Percentiles rank a stretch among this genome's conserved stretches.
Evolutionary conservation across 169 alveolate species (phyloP).

Genomic region (Blepharisma undulans): DNA sequence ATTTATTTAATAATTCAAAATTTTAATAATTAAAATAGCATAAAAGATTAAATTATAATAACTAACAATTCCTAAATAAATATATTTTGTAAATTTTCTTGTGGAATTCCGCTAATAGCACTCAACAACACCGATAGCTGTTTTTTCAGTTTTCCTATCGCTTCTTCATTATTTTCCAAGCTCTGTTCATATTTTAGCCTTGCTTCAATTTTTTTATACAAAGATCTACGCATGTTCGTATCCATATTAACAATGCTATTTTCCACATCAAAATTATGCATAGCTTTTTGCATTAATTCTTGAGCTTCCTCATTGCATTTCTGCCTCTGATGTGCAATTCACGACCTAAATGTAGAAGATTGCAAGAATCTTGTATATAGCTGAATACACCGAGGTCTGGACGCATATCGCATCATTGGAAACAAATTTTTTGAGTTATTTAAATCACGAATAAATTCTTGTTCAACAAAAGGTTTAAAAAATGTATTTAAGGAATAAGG

Average conservation of each 20-base stretch:
- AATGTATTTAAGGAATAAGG: not conserved
- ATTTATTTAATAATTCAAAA: not conserved
- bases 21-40: not conserved
- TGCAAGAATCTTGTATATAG: slow-evolving; percentile 9
- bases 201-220: slow-evolving; percentile 3
- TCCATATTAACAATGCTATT: not conserved
- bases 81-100: not conserved
- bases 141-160: not conserved
- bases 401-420: not conserved
- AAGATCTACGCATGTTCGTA: not conserved
- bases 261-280: slow-evolving; percentile 11
- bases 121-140: not conserved
- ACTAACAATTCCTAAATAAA: not conserved
- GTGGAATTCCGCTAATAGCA: not conserved
- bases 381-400: not conserved
- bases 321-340: slow-evolving; percentile 31
- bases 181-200: not conserved
- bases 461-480: slow-evolving; percentile 2
- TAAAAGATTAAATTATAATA: not conserved
- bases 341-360: not conserved
- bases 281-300: slow-evolving; percentile 2
- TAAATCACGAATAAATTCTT: not conserved
- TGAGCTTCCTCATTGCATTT: slow-evolving; percentile 24
- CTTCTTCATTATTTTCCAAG: not conserved
- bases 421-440: not conserved